These are phyloP conservation scores for Phytophthora cactorum DNA, from an alignment of 352 stramenopile species.

Conservation along the genomic window DNA sequence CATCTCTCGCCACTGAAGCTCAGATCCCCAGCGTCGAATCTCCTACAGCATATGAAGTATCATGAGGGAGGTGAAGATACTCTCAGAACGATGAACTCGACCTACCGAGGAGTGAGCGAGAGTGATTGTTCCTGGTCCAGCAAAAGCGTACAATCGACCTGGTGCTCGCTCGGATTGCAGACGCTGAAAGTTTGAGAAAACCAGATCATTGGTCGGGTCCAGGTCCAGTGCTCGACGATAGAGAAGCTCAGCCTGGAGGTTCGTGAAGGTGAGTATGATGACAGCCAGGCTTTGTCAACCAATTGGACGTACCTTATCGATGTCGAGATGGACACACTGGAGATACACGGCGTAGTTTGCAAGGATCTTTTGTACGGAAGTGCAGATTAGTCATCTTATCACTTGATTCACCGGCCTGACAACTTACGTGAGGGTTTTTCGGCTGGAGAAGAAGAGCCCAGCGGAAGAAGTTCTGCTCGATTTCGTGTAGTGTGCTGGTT, in stretches of 20 bases:
- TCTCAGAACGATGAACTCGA: neutral
- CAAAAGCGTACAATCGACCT: slow-evolving; percentile 50
- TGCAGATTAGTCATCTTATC: neutral
- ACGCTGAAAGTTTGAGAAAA: slow-evolving; percentile 69
- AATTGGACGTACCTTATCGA: slow-evolving; percentile 52
- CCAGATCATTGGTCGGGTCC: slow-evolving; percentile 49
- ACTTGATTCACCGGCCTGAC: slow-evolving; percentile 15
- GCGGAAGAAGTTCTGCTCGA: slow-evolving; percentile 67
- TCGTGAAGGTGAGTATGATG: neutral
- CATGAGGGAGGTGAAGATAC: neutral
- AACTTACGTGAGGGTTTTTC: slow-evolving; percentile 52
- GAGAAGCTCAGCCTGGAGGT: slow-evolving; percentile 56
- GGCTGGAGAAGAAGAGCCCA: slow-evolving; percentile 71
- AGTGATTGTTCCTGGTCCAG: slow-evolving; percentile 59
- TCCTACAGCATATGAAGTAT: slow-evolving; percentile 10
- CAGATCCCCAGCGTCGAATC: slow-evolving; percentile 7
- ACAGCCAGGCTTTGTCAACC: neutral
- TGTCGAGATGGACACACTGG: slow-evolving; percentile 60
- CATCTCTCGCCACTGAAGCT: slow-evolving; percentile 52
- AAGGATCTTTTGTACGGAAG: slow-evolving; percentile 45
- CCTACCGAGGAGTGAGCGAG: slow-evolving; percentile 47
- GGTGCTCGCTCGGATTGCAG: slow-evolving; percentile 60
- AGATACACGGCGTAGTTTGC: slow-evolving; percentile 69
- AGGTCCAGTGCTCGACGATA: slow-evolving; percentile 71
- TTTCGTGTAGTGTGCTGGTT: slow-evolving; percentile 21